Evolutionary conservation across 768 basidiomycete species (phyloP), one percentile per base, ranked within the genome.

Genomic region (Kwoniella europaea): DNA sequence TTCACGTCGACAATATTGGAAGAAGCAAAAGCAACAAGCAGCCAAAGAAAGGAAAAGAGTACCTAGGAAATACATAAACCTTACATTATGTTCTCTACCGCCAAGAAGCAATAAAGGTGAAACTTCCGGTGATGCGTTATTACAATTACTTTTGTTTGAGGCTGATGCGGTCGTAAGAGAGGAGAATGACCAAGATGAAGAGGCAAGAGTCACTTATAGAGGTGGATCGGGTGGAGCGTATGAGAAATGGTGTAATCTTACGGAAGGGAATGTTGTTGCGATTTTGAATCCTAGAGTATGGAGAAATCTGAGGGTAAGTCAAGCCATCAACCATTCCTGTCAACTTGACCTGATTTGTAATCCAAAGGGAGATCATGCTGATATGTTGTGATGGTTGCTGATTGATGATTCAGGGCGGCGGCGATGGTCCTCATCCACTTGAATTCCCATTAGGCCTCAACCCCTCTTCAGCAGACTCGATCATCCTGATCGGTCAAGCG

Each of bases 151-250:
- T 55, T 86, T 99, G 41, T 98, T 98, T 76, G 94, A 98, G 80
- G 87, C 94, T 24, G 94, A 98, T 76, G 82, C 86, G 1, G 88
- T 73, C 13, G 67, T 78, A 13, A 88, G 91, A 67, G 78, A 87
- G 13, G 77, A 90, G 15, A 86, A 86, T 3, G 85, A 81, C 35
- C 89, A 88, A 6, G 86, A 89, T 60, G 87, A 86, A 10, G 84
- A 86, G 63, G 73, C 74, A 55, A 66, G 66, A 72, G 93, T 89
- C 78, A 71, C 91, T 0, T 96, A 94, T 82, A 88, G 87, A 73
- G 96, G 97, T 0, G 96, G 96, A 2, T 94, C 93, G 74, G 89
- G 90, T 6, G 97, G 97, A 4, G 95, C 94, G 3, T 98, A 92
- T 78, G 97, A 98, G 82, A 86, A 88, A 61, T 83, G 81, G 81